Conservation (phyloP, 2,329 filamentous ascomycete genomes). For the Aspergillus eucalypticola region DNA sequence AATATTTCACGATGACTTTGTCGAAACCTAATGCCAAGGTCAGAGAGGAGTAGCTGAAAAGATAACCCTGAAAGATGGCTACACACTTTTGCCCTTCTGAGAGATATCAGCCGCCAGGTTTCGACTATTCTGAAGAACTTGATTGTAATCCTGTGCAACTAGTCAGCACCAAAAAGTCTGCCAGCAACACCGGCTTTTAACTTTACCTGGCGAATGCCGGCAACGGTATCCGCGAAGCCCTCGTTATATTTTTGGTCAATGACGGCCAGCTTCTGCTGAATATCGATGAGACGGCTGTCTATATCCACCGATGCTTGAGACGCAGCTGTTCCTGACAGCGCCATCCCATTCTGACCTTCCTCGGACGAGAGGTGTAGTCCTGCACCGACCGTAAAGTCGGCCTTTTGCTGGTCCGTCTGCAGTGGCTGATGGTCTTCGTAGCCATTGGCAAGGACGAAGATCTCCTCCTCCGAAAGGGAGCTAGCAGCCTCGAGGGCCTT, state of each 20-base stretch:
- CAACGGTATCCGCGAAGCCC: neutral
- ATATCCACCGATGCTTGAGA: neutral
- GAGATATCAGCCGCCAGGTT: neutral
- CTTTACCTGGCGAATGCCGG: too few relatives aligned
- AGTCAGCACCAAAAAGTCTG: too few relatives aligned
- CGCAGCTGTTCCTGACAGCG: neutral
- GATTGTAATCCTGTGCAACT: neutral
- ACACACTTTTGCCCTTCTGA: neutral
- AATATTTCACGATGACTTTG: neutral
- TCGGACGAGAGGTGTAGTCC: neutral
- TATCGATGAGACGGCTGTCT: neutral
- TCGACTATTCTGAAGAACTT: neutral
- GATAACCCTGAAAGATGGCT: too few relatives aligned
- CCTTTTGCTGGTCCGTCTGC: slow-evolving; percentile 4
- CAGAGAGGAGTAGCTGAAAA: neutral
- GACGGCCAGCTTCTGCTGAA: neutral
- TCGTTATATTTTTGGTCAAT: slow-evolving; percentile 3
- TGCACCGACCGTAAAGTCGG: neutral
- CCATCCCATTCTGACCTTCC: neutral
- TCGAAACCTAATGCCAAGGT: neutral
- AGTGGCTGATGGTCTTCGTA: neutral
- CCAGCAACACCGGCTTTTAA: too few relatives aligned
- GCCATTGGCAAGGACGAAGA: neutral
- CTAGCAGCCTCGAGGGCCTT: neutral
- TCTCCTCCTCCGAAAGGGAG: neutral